Evolutionary conservation across 805 yeast species (phyloP).

Genomic region (Kazachstania martiniae): DNA sequence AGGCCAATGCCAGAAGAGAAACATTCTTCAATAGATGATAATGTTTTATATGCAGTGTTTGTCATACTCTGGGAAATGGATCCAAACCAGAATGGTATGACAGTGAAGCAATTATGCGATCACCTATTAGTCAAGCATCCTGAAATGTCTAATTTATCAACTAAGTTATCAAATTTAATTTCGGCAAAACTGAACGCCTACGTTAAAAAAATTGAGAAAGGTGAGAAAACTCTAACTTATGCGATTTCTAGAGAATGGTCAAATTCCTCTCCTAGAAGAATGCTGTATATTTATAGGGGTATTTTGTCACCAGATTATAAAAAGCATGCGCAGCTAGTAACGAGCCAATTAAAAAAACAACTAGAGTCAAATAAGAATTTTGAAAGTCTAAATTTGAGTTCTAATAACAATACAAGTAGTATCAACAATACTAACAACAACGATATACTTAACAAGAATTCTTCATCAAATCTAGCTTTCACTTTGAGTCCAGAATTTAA

Average conservation of each 20-base stretch:
- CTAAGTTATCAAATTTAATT: slow-evolving; percentile 71
- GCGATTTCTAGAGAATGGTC: slow-evolving; percentile 86
- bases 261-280: slow-evolving; percentile 77
- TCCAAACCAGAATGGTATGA: slow-evolving; percentile 65
- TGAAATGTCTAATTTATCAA: slow-evolving; percentile 70
- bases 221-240: slow-evolving; percentile 60
- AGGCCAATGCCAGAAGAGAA: slow-evolving; percentile 63
- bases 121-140: slow-evolving; percentile 64
- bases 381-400: background rate
- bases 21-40: slow-evolving; percentile 45
- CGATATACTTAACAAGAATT: background rate
- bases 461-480: slow-evolving; percentile 12
- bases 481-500: slow-evolving; percentile 23
- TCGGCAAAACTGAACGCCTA: slow-evolving; percentile 78
- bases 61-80: slow-evolving; percentile 61
- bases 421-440: background rate
- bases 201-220: slow-evolving; percentile 76
- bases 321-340: slow-evolving; percentile 54
- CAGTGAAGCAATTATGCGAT: slow-evolving; percentile 83
- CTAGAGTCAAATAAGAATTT: background rate
- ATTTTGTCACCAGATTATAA: slow-evolving; percentile 65
- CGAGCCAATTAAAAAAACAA: slow-evolving; percentile 19
- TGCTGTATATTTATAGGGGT: slow-evolving; percentile 82
- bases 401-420: background rate
- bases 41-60: slow-evolving; percentile 66